phyloP scores from a whole-genome alignment of 805 yeast species.

The Metschnikowia henanensis region DNA sequence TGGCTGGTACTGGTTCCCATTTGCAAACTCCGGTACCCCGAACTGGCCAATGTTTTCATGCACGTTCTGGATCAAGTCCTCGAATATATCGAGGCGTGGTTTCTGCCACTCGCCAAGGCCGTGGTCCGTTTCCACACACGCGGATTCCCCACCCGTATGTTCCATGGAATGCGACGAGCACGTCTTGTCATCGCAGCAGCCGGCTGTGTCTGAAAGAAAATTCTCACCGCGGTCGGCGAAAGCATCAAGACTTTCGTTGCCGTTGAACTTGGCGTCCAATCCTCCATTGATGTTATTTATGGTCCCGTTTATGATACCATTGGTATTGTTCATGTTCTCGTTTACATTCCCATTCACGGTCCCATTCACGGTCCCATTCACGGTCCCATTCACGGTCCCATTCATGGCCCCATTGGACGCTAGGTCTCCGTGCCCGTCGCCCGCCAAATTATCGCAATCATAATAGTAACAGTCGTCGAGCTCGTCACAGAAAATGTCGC shows the following conservation, averaged over 20 bases:
- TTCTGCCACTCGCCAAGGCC: constrained; percentile 30
- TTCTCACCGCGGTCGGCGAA: constrained; percentile 3
- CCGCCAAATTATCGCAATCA: constrained; percentile 26
- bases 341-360: too few relatives aligned
- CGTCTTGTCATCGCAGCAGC: constrained; percentile 8
- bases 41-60: constrained; percentile 27
- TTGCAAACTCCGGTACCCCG: constrained; percentile 7
- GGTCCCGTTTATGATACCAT: too few relatives aligned
- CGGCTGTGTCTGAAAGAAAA: neutral
- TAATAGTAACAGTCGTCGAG: constrained; percentile 44
- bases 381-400: too few relatives aligned
- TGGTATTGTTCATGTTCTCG: too few relatives aligned
- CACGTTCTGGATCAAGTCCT: constrained; percentile 38
- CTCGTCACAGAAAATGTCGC: constrained; percentile 43
- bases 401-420: too few relatives aligned
- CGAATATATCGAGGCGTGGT: constrained; percentile 36
- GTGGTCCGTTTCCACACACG: constrained; percentile 9
- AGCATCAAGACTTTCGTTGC: too few relatives aligned
- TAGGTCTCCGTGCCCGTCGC: too few relatives aligned
- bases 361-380: neutral
- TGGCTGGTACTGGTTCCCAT: too few relatives aligned
- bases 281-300: too few relatives aligned
- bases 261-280: too few relatives aligned
- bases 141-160: constrained; percentile 7
- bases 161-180: constrained; percentile 3